Base-by-base conservation (phyloP, 306 rosid species). In the Canavalia ensiformis region DNA sequence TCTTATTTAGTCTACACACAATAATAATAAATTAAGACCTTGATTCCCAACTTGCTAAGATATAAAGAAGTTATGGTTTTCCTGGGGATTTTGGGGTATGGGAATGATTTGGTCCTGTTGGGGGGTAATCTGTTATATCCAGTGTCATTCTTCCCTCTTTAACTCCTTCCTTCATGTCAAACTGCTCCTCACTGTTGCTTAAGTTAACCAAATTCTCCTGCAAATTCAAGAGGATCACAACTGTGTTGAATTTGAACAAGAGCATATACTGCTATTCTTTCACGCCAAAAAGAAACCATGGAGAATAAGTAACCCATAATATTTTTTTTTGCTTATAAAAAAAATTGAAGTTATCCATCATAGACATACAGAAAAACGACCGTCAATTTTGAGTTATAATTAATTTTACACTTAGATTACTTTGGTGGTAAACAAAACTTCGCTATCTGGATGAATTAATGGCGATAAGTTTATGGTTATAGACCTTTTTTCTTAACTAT, bases 61-160 rank as follows among this genome's bases (percentile, higher is more conserved):
- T 37, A 18, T 18, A 18, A 18, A 37, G 41, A 4, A 37, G 41
- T 37, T 37, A 37, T 37, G 41, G 41, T 37, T 37, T 37, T 37
- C 41, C 41, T 37, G 41, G 41, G 41, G 81, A 91, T 92, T 62
- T 72, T 6, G 84, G 74, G 1, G 33, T 9, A 52, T 63, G 68
- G 5, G 58, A 47, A 5, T 31, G 49, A 31, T 42, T 81, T 52
- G 84, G 42, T 44, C 55, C 5, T 8, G 59, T 7, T 73, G 7
- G 8, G 2, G 45, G 6, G 28, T 81, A 81, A 77, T 81, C 79
- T 41, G 13, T n/a, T 30, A 63, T 58, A 50, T 72, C 25, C 74
- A 51, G 12, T 30, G 51, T 62, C 58, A 51, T 62, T 63, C 78
- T 60, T 37, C 64, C 31, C 45, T 37, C 66, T 29, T 10, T 49